A percentile compares a stretch with the other conserved stretches of the same genome.
Evolutionary conservation across 352 stramenopile genomes (phyloP).

Genomic region (Albugo candida): DNA sequence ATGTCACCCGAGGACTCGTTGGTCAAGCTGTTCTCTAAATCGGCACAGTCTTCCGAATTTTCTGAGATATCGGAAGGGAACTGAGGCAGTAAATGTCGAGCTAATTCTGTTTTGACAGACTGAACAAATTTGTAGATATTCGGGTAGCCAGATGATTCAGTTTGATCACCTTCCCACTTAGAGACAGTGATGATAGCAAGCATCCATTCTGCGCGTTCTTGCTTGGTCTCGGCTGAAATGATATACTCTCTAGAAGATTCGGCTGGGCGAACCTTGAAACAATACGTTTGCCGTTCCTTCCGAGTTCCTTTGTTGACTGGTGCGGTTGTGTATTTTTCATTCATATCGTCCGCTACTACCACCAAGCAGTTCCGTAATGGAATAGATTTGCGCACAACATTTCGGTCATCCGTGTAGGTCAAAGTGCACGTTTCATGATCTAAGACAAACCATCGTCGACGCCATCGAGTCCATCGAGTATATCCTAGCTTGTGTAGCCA

Average conservation of each 20-base stretch:
- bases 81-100: too few species aligned
- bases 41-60: background rate
- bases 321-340: conserved; percentile 66
- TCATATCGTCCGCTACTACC: conserved; percentile 62
- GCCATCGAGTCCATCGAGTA: conserved; percentile 50
- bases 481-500: conserved; percentile 72
- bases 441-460: conserved; percentile 59
- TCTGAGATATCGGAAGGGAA: too few species aligned
- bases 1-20: conserved; percentile 31
- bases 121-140: background rate
- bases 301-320: conserved; percentile 74
- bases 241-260: conserved; percentile 71
- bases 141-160: conserved; percentile 4
- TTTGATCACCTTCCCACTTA: conserved; percentile 21
- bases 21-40: conserved; percentile 8
- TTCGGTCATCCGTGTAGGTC: conserved; percentile 56
- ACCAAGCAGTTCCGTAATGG: conserved; percentile 48
- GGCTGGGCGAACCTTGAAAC: conserved; percentile 62
- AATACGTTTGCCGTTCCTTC: conserved; percentile 63
- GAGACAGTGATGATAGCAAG: conserved; percentile 60
- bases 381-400: conserved; percentile 48
- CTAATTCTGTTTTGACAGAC: background rate
- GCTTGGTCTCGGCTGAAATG: conserved; percentile 71
- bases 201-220: conserved; percentile 82
- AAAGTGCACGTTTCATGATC: conserved; percentile 61